A percentile compares a stretch with the other conserved stretches of the same genome.
These are phyloP conservation scores for Triticum turgidum DNA, from an alignment of 176 grass and related monocot genomes.

Conservation along the genomic window DNA sequence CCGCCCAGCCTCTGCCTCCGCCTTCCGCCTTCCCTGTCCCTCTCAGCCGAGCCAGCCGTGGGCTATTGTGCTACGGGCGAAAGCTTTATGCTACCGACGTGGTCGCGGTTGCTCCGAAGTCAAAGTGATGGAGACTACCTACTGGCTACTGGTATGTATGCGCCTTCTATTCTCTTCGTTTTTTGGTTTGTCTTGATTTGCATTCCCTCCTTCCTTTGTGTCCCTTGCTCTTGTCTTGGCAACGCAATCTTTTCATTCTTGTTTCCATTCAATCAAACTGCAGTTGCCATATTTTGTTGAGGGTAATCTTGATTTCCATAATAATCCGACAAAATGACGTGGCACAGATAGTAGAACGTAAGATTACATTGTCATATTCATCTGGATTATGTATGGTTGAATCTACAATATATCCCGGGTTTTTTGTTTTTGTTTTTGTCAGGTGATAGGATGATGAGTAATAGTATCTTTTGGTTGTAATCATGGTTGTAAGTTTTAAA, in stretches of 20 bases:
- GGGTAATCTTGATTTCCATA: neutral
- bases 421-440: too few species aligned
- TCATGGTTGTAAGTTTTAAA: too few species aligned
- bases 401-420: too few species aligned
- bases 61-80: neutral
- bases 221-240: neutral
- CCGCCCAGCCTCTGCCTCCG: neutral
- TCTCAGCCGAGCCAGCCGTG: neutral
- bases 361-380: neutral
- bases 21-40: neutral
- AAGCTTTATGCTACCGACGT: constrained; percentile 40
- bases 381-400: neutral
- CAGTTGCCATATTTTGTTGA: neutral
- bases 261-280: neutral
- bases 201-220: neutral
- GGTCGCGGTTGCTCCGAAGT: constrained; percentile 35
- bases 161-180: neutral
- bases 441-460: too few species aligned
- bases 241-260: neutral
- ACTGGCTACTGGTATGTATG: neutral
- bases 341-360: too few species aligned
- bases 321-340: neutral
- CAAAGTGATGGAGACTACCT: constrained; percentile 29
- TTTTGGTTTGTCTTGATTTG: neutral
- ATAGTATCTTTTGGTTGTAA: too few species aligned